Evolutionary conservation across 2,329 filamentous ascomycete genomes (phyloP).

Genomic region (Metarhizium album): DNA sequence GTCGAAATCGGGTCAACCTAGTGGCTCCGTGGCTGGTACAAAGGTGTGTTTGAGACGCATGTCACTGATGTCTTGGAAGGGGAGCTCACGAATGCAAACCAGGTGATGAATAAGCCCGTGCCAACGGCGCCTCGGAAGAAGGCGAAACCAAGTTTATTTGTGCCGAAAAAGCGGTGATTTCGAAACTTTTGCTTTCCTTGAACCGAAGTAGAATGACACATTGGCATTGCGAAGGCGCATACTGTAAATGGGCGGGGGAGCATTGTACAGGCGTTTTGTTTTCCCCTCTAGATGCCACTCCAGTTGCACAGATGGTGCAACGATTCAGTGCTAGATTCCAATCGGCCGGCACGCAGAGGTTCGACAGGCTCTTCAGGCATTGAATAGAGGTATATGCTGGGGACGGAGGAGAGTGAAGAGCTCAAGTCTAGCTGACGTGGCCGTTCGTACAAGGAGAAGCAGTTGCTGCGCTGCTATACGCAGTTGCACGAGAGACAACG

Average conservation of each 20-base stretch:
- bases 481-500: too few relatives aligned
- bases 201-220: not conserved
- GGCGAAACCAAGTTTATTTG: constrained; percentile 12
- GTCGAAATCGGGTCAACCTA: constrained; percentile 9
- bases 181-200: not conserved
- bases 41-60: constrained; percentile 10
- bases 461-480: not conserved
- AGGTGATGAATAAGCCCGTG: constrained; percentile 5
- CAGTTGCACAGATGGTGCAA: not conserved
- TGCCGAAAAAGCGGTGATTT: constrained; percentile 13
- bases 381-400: not conserved
- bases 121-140: constrained; percentile 9
- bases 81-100: not conserved
- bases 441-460: not conserved
- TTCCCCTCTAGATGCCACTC: not conserved
- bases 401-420: not conserved
- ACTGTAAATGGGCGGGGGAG: not conserved
- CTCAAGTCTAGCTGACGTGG: not conserved
- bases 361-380: not conserved
- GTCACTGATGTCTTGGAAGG: not conserved
- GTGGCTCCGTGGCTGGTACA: constrained; percentile 8
- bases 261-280: constrained; percentile 2
- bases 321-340: not conserved
- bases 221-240: constrained; percentile 6
- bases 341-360: not conserved